Evolutionary conservation across 2,329 filamentous ascomycete species (phyloP).

Genomic region (Pseudocercospora macadamiae): DNA sequence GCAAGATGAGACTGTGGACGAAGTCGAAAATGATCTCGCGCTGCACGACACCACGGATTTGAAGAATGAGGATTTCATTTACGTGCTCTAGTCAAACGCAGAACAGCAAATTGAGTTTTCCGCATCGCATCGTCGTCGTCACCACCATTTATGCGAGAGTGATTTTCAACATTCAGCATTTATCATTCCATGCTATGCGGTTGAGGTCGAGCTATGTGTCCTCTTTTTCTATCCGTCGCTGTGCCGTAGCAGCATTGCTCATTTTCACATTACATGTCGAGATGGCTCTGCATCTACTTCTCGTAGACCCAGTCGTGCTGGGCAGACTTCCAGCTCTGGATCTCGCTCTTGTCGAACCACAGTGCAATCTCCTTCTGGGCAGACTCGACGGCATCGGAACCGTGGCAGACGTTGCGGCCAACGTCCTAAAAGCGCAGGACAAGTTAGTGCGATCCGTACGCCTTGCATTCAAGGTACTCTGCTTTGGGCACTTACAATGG

Average conservation of each 20-base stretch:
- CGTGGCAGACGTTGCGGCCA: constrained; percentile 99
- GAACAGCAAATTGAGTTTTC: too few relatives aligned
- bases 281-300: constrained; percentile 57
- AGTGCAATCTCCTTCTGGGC: constrained; percentile 99
- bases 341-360: constrained; percentile 92
- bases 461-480: neutral
- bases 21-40: constrained; percentile 1
- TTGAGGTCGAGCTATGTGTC: neutral
- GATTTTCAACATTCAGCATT: neutral
- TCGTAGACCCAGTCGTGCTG: constrained; percentile 97
- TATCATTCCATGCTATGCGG: neutral
- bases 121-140: too few relatives aligned
- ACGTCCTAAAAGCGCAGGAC: constrained; percentile 59
- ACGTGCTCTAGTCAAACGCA: neutral
- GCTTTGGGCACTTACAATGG: constrained; percentile 58
- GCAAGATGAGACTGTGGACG: neutral
- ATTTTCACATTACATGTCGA: neutral
- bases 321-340: constrained; percentile 81
- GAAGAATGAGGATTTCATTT: constrained; percentile 6
- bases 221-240: constrained; percentile 5
- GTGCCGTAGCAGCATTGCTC: neutral
- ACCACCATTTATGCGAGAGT: too few relatives aligned
- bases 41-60: constrained; percentile 7
- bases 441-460: constrained; percentile 22
- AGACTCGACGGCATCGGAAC: constrained; percentile 97